phyloP scores from a whole-genome alignment of 2,329 filamentous ascomycete species.

The Pestalotiopsis sp. region DNA sequence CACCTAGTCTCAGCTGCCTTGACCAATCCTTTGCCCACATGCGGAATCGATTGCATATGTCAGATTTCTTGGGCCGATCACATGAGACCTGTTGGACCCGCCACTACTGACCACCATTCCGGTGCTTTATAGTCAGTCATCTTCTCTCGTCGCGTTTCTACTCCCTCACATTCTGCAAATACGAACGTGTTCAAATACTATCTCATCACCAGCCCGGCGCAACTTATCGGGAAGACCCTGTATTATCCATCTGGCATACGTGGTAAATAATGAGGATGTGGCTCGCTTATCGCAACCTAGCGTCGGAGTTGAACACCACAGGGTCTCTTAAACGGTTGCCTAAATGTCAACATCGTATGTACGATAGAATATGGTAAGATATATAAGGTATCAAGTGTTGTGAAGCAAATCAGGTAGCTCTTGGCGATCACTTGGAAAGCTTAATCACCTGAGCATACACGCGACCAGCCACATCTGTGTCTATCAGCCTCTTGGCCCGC shows the following conservation, averaged over 20 bases:
- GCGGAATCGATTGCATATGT: conserved; percentile 2
- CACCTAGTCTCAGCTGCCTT: background rate
- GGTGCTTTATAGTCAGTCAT: background rate
- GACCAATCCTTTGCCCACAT: conserved; percentile 2
- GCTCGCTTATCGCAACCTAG: background rate
- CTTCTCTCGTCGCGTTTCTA: too few species aligned
- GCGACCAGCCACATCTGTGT: background rate
- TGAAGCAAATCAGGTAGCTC: background rate
- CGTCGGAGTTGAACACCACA: background rate
- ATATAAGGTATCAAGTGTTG: background rate
- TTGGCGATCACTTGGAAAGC: background rate
- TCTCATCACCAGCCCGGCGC: too few species aligned
- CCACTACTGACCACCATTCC: background rate
- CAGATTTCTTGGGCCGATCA: background rate
- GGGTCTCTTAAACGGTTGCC: background rate
- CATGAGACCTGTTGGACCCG: background rate
- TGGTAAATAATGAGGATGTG: too few species aligned
- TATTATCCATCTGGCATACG: too few species aligned
- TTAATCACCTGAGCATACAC: background rate
- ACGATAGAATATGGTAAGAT: background rate
- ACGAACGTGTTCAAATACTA: too few species aligned
- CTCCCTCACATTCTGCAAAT: too few species aligned
- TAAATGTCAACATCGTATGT: background rate
- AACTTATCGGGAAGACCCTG: too few species aligned
- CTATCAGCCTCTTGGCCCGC: background rate